Base-by-base conservation (phyloP, 2,329 filamentous ascomycete genomes). In the Aspergillus cejpii region DNA sequence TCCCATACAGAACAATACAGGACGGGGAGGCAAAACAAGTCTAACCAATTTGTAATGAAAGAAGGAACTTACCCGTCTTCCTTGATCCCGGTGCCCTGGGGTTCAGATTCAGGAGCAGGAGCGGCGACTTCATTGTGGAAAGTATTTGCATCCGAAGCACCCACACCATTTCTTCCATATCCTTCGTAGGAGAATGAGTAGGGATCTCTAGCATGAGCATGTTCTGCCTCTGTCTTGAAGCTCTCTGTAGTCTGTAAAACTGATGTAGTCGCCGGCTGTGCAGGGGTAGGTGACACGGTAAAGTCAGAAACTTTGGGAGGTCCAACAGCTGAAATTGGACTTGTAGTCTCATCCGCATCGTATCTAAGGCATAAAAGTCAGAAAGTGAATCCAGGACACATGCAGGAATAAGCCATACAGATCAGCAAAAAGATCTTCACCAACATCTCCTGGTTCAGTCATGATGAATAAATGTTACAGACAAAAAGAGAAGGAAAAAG, bases 381-480 rank as follows among this genome's bases (percentile, higher is more conserved):
- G 41, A 47, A 46, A 37, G 42, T 33, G 23, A 19, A 19, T 8
- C 17, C 11, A 10, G 15, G 17, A 17, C 11, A 34, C 8, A 21
- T 2, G 14, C 24, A 14, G 12, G n/a, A 14, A 34, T 39, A 40
- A 38, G 27, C 42, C 87, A 72, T 75, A 95, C 89, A 95, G 80
- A 72, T 95, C 90, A 60, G 89, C 89, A 69, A 95, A 95, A 70
- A 95, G 85, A 77, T 95, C 89, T 62, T 95, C 90, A 58, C 95
- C 89, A 56, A 88, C 83, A 56, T 87, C 86, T 62, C 90, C 86
- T 42, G 78, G 74, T 61, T 92, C 87, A 38, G 86, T 81, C 87
- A 91, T 92, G 58, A 39, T 76, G 66, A 47, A 11, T 39, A 7
- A n/a, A 19, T 34, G 11, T 34, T 19, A 20, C 15, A 7, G 7